Percentiles rank a stretch among this genome's conserved stretches.
phyloP scores from a whole-genome alignment of 345 rosid genomes.

The Psidium friedrichsthalianum region DNA sequence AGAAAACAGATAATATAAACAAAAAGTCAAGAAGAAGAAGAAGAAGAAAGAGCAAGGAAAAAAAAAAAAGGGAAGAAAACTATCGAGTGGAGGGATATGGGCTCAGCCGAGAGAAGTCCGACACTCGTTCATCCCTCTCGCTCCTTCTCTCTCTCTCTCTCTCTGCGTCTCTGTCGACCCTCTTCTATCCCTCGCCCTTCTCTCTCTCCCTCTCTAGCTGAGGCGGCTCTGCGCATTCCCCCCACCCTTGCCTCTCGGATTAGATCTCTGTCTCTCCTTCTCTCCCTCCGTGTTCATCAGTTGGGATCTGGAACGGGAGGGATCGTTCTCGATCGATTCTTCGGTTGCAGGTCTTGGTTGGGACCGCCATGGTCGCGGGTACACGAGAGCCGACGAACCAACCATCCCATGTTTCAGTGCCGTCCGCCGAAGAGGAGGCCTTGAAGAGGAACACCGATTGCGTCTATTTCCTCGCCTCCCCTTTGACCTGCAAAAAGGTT shows the following conservation, averaged over 20 bases:
- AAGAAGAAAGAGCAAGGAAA: not conserved
- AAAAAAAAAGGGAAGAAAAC: not conserved
- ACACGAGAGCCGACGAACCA: conserved; percentile 22
- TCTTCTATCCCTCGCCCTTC: not conserved
- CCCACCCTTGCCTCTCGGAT: not conserved
- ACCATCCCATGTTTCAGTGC: conserved; percentile 18
- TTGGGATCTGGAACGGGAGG: not conserved
- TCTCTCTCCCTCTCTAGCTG: not conserved
- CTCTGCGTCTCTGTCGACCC: not conserved
- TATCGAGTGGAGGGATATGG: not conserved
- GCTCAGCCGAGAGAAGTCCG: not conserved
- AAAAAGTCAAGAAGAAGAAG: not conserved
- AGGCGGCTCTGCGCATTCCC: not conserved
- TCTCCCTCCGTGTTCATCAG: not conserved
- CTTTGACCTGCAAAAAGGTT: conserved; percentile 98
- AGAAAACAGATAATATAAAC: not conserved
- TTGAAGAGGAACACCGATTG: conserved; percentile 91
- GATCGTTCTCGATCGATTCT: not conserved
- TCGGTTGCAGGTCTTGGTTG: not conserved
- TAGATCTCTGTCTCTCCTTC: not conserved
- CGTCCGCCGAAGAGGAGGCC: conserved; percentile 65
- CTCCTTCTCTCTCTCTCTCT: not conserved
- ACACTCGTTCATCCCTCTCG: not conserved
- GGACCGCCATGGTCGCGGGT: conserved; percentile 44
- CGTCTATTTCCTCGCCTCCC: conserved; percentile 92